Conservation (phyloP, 805 yeast species). For the Saccharomyces eubayanus region DNA sequence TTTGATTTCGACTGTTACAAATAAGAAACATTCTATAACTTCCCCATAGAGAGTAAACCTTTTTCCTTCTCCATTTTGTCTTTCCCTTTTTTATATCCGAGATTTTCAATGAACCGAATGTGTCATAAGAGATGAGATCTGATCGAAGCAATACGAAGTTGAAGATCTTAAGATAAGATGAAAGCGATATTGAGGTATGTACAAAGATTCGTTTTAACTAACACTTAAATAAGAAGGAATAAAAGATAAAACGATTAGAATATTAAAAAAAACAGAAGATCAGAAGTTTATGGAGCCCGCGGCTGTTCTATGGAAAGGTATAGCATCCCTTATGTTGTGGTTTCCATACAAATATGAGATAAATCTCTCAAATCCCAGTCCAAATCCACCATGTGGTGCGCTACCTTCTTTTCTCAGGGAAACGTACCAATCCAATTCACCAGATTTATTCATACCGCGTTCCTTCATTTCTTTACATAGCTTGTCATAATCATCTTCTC, state of each 20-base stretch:
- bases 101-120: background rate
- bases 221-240: background rate
- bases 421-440: slow-evolving; percentile 71
- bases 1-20: background rate
- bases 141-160: background rate
- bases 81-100: background rate
- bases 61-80: background rate
- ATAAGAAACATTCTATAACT: background rate
- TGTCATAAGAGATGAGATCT: background rate
- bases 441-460: slow-evolving; percentile 46
- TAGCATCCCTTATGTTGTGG: slow-evolving; percentile 77
- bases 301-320: slow-evolving; percentile 77
- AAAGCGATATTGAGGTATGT: background rate
- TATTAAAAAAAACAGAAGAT: background rate
- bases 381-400: slow-evolving; percentile 95
- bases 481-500: slow-evolving; percentile 57
- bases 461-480: slow-evolving; percentile 43
- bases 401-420: slow-evolving; percentile 67
- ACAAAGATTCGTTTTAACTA: background rate
- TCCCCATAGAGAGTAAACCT: background rate
- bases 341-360: slow-evolving; percentile 63
- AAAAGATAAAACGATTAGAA: background rate
- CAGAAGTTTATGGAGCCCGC: slow-evolving; percentile 26
- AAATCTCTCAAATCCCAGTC: slow-evolving; percentile 86
- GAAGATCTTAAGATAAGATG: background rate